Evolutionary conservation across 768 basidiomycete species (phyloP), one percentile per base, ranked within the genome.

Genomic region (Boletus pseudopeckii): DNA sequence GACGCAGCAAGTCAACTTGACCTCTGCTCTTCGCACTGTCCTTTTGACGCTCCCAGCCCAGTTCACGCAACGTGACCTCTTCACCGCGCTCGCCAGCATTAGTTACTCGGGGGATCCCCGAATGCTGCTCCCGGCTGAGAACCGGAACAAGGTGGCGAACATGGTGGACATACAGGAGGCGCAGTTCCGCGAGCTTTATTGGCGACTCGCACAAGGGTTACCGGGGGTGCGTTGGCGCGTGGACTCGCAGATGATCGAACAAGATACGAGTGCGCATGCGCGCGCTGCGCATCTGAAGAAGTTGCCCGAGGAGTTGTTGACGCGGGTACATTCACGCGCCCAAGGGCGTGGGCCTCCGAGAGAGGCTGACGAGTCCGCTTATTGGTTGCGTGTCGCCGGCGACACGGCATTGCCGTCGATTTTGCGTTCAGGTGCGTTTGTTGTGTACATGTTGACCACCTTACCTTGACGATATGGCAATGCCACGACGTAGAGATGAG

Each of bases 41-140:
- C 85, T 98, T 46, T 82, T 97, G 57, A 87, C 83, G 9, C 84
- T 97, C 24, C 92, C 93, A 2, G 79, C 77, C n/a, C 72, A 77
- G 20, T 99, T 99, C 68, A 77, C 85, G 44, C 91, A 95, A 68
- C 78, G 79, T 7, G 79, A 88, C 55, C 81, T 99, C 2, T 99
- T 92, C 65, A 85, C 86, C 60, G 81, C 84, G 42, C 88, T 99
- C 48, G 87, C 96, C 0, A 81, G 86, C 0, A 84, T 99, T 20
- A 88, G 85, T 57, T 99, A 99, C 65, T 72, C 72, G 39, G 94
- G 94, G 18, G 94, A 99, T 66, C 91, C 92, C 32, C 84, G 97
- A 42, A 99, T 99, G 97, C 60, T 89, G 44, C 81, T 95, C 5
- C 94, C 94, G 1, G 93, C 86, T 0, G 97, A 99, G 78, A 97